Conservation (phyloP, 148 eudicot genomes). For the Suaeda aralocaspica region DNA sequence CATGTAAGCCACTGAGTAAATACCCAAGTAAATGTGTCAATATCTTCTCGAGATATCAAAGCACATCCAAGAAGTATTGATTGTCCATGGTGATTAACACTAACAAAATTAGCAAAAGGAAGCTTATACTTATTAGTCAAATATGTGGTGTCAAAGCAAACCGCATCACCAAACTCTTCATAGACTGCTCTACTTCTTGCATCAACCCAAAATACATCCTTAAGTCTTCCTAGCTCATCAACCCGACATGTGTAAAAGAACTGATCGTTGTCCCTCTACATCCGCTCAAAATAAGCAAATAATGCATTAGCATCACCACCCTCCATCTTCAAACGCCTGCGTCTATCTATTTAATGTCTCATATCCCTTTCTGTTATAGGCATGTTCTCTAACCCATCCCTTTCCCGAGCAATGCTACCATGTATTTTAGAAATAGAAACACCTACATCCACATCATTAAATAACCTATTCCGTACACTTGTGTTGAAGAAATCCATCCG, state of each 20-base stretch:
- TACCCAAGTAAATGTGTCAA: too few species aligned
- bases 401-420: not conserved
- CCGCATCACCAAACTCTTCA: conserved; percentile 10
- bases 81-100: too few species aligned
- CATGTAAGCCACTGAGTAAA: not conserved
- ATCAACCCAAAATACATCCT: conserved; percentile 15
- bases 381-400: not conserved
- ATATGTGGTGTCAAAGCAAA: conserved; percentile 6
- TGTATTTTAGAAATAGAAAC: not conserved
- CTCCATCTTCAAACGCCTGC: not conserved
- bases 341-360: not conserved
- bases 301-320: conserved; percentile 9
- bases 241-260: not conserved
- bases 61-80: too few species aligned
- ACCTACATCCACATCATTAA: not conserved
- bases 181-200: not conserved
- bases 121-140: not conserved
- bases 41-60: too few species aligned
- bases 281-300: not conserved
- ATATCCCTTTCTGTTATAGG: not conserved
- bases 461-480: not conserved
- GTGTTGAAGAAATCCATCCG: too few species aligned
- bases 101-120: too few species aligned
- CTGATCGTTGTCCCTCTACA: not conserved
- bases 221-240: not conserved